A percentile compares a stretch with the other conserved stretches of the same genome.
Conservation (phyloP, 305 asterid species). For the Coffea humblotiana region DNA sequence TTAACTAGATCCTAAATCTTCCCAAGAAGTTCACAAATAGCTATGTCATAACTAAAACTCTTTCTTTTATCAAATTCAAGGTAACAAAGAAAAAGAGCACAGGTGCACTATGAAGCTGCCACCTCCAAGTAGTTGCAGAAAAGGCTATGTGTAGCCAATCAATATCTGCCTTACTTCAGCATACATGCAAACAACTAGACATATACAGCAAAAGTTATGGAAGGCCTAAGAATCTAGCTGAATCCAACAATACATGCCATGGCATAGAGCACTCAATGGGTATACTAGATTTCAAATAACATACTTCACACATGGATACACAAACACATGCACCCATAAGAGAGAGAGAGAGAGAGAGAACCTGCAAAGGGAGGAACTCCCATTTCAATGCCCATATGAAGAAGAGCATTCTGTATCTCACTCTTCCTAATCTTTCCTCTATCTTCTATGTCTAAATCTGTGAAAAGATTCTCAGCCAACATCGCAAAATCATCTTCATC, state of each 20-base stretch:
- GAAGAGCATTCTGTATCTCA: conserved; percentile 47
- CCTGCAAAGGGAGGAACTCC: conserved; percentile 64
- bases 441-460: conserved; percentile 56
- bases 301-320: neutral
- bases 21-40: neutral
- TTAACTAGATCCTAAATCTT: neutral
- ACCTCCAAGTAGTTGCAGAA: neutral
- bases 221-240: neutral
- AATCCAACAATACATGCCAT: neutral
- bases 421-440: conserved; percentile 53
- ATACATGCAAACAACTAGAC: neutral
- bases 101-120: neutral
- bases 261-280: neutral
- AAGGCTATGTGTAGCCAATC: neutral
- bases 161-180: neutral
- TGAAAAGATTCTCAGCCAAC: conserved; percentile 64
- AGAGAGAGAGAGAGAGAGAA: conserved; percentile 16
- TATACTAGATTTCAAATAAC: neutral
- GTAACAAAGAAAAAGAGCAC: neutral
- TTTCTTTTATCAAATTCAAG: neutral
- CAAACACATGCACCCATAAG: neutral
- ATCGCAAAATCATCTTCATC: conserved; percentile 74
- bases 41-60: neutral
- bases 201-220: neutral
- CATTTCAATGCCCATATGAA: conserved; percentile 55